Percentiles rank a stretch among this genome's conserved stretches.
These are phyloP conservation scores for Stephanodiscus triporus DNA, from an alignment of 108 stramenopile genomes.

Conservation along the genomic window DNA sequence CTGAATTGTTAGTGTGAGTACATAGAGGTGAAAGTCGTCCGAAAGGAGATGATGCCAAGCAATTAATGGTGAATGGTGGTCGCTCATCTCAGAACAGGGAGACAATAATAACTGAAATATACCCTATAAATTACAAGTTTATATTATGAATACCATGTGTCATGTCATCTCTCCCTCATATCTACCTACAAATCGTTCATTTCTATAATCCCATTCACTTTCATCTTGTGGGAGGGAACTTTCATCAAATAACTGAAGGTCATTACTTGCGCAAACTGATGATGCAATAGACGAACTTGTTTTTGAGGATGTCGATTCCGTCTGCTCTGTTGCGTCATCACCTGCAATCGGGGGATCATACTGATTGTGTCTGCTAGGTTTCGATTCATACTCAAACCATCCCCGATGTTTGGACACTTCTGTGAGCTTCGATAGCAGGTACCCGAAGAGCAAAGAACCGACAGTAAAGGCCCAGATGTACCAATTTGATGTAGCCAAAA, in stretches of 20 bases:
- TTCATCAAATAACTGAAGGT: neutral
- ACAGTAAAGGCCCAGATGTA: slow-evolving; percentile 36
- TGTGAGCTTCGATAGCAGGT: slow-evolving; percentile 17
- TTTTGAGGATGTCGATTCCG: neutral
- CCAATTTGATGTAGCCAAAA: slow-evolving; percentile 36
- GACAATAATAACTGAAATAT: too few species aligned
- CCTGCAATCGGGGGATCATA: slow-evolving; percentile 10
- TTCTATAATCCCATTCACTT: neutral
- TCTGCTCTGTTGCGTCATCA: slow-evolving; percentile 27
- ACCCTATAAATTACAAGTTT: neutral
- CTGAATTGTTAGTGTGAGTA: too few species aligned
- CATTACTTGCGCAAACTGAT: neutral
- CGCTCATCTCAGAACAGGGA: too few species aligned
- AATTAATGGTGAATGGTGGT: too few species aligned
- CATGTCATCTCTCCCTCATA: neutral
- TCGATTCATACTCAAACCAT: slow-evolving; percentile 39
- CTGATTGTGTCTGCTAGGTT: neutral
- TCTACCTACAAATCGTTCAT: neutral
- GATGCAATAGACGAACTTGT: neutral
- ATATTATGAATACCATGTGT: neutral
- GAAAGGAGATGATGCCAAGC: too few species aligned
- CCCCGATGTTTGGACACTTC: slow-evolving; percentile 30
- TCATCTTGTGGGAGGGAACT: neutral
- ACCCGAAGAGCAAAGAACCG: slow-evolving; percentile 25
- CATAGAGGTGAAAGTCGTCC: too few species aligned